Percentiles rank a stretch among this genome's conserved stretches.
Evolutionary conservation across 2,329 filamentous ascomycete genomes (phyloP).

Genomic region (Scedosporium dehoogii): DNA sequence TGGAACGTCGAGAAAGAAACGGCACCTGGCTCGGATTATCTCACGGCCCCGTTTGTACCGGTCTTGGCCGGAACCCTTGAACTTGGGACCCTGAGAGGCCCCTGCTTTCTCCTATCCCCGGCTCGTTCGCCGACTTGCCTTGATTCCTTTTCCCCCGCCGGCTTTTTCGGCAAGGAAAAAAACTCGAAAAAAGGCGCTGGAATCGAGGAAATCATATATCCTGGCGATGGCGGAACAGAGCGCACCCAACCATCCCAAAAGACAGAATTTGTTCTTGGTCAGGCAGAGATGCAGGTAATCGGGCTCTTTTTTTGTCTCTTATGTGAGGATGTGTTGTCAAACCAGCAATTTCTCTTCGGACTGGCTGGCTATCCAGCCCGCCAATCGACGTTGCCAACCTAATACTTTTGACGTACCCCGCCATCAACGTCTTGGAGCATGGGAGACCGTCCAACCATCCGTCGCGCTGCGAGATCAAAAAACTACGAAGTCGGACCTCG

Average conservation of each 20-base stretch:
- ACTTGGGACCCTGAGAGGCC: not conserved
- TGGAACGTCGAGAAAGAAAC: not conserved
- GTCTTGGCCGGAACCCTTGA: not conserved
- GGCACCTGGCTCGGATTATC: not conserved
- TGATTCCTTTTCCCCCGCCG: not conserved
- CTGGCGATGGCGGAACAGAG: not conserved
- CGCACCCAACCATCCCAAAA: not conserved
- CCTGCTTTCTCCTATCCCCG: not conserved
- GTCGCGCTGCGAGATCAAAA: not conserved
- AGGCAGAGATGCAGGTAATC: slow-evolving; percentile 9
- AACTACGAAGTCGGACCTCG: no score
- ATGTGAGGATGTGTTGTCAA: slow-evolving; percentile 9
- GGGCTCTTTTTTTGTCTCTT: slow-evolving; percentile 7
- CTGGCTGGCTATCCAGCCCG: not conserved
- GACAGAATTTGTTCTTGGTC: not conserved
- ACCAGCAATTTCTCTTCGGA: not conserved
- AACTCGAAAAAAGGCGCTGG: not conserved
- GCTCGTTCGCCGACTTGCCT: not conserved
- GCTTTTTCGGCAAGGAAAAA: not conserved
- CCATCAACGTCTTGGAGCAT: not conserved
- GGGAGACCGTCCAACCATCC: not conserved
- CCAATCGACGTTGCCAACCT: not conserved
- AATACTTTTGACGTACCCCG: not conserved
- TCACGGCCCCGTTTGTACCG: not conserved
- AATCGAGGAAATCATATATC: not conserved